Conservation (phyloP, 805 yeast genomes). For the Torulaspora gathmanii region DNA sequence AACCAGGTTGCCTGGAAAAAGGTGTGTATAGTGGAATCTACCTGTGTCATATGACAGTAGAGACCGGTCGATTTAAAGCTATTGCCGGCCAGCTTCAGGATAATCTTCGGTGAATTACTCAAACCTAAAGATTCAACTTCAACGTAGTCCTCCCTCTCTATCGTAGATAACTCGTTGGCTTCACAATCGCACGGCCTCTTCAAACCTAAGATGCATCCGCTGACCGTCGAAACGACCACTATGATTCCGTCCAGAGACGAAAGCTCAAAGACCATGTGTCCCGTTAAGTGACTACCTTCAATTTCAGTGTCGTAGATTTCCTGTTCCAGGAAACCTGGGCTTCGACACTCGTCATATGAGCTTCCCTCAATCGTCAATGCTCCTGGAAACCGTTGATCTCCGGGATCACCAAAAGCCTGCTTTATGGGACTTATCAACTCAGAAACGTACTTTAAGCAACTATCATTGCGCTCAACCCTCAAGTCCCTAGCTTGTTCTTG, state of each 20-base stretch:
- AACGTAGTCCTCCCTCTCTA: not conserved
- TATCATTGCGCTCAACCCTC: not conserved
- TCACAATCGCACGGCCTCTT: not conserved
- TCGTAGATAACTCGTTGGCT: not conserved
- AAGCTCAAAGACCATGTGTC: not conserved
- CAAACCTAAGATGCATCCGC: not conserved
- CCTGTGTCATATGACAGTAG: constrained; percentile 7
- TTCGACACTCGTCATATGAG: not conserved
- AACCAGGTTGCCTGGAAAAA: not conserved
- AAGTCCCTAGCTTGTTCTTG: constrained; percentile 1
- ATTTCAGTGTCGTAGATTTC: not conserved
- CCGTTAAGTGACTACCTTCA: not conserved
- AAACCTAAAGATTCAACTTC: not conserved
- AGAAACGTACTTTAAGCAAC: constrained; percentile 1
- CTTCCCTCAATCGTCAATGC: constrained; percentile 10
- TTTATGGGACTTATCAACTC: constrained; percentile 10
- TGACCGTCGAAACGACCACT: not conserved
- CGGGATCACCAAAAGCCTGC: constrained; percentile 2
- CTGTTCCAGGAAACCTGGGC: not conserved
- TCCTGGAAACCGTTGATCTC: not conserved
- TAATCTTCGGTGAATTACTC: not conserved
- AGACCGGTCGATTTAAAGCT: not conserved
- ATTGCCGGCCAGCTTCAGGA: constrained; percentile 3
- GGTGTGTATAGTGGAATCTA: constrained; percentile 1
- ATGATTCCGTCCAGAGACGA: not conserved